Base-by-base conservation (phyloP, 306 rosid species). In the Fragaria vesca region DNA sequence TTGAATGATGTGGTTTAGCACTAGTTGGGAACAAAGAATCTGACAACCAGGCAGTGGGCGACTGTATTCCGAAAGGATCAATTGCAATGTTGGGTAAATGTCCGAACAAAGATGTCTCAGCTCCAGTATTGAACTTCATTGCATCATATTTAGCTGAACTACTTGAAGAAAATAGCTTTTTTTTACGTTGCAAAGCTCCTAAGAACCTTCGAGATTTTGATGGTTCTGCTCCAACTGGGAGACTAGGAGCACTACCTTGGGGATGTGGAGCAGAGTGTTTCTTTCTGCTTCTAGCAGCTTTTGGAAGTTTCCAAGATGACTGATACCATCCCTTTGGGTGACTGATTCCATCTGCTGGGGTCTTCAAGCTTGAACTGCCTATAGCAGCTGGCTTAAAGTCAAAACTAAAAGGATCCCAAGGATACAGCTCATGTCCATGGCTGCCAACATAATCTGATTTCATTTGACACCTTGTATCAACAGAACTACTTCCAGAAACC, bases 161-260 rank as follows among this genome's bases (percentile, higher is more conserved):
- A 81, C 68, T 82, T 8, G 76, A 74, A 71, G 47, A 55, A 75
- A 26, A 16, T 63, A 62, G 80, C 83, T 89, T 87, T 84, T 79
- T 93, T 79, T 71, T 86, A 74, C 66, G 51, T 40, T 80, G 85
- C 54, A 78, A 87, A 76, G 84, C 81, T 74, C 88, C 91, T 40
- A 70, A 77, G 76, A 38, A 69, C 88, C 83, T 84, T 47, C 74
- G 83, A 73, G 88, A 73, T 76, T 83, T 86, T 66, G 87, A 84
- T 61, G 87, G 70, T 65, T 81, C 85, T 42, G 17, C 65, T 66
- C 87, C 90, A 66, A 77, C 79, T 34, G 86, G 74, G 72, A 79
- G 52, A 57, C 84, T 91, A 58, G 71, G 42, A 80, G 75, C 75
- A 79, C 78, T 65, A 60, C 80, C 87, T 73, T 78, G 72, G 42